Base-by-base conservation (phyloP, 768 basidiomycete genomes). In the Amanita phalloides region DNA sequence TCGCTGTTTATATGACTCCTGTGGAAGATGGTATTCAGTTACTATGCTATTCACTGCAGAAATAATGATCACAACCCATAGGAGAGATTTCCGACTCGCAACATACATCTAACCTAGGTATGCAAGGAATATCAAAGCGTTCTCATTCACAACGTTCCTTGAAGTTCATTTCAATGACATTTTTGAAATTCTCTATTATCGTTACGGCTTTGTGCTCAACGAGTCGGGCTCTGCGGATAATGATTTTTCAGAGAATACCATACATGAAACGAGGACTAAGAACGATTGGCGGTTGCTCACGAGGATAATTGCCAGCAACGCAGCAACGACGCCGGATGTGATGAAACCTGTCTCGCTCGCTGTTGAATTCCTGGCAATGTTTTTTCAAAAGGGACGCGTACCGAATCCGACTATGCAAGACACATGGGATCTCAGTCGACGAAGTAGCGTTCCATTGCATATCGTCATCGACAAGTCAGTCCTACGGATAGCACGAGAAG, bases 211-310 rank as follows among this genome's bases (percentile, higher is more conserved):
- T 28, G 35, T 30, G 35, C 28, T 49, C 36, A 35, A 26, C 21
- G 25, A 41, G 37, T 35, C 25, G 13, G 36, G 23, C 11, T 14
- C 26, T 35, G 30, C 32, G 2, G 30, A 23, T 2, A 5, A 17
- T 21, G 25, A 36, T 4, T 2, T 32, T 32, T 32, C 32, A 32
- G 32, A 32, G 32, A 20, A 21, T 5, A 23, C 28, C 11, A 47
- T 33, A 3, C 32, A 4, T 3, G n/a, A 17, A 20, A 21, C 6
- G 7, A 4, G 25, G 13, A 38, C 28, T 9, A 13, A 48, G 11
- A 38, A 35, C 25, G 36, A 49, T 6, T 49, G 48, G 48, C 36
- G 8, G 21, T 17, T 49, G 37, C 48, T 49, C n/a, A n/a, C 48
- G 23, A 49, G 28, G 13, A 37, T 37, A 8, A 14, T 38, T 10